phyloP scores from a whole-genome alignment of 306 rosid species.

The Malus orientalis region DNA sequence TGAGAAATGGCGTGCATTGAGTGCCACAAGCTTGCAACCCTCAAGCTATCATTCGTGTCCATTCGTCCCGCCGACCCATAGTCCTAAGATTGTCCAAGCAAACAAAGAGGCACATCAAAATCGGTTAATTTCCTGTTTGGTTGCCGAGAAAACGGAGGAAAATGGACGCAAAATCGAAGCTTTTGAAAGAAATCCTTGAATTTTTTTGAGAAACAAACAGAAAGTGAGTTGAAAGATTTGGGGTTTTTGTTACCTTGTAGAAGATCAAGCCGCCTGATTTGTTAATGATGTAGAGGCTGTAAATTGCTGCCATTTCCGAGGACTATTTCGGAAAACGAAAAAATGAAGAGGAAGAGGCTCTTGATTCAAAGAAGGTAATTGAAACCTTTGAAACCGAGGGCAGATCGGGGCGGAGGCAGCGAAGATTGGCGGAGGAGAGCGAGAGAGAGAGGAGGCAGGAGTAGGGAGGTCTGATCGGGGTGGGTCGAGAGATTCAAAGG shows the following conservation, averaged over 20 bases:
- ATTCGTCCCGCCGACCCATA: constrained; percentile 81
- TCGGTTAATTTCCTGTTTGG: neutral
- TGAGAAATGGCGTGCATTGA: constrained; percentile 99
- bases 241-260: constrained; percentile 49
- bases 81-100: constrained; percentile 32
- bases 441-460: too few relatives aligned
- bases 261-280: constrained; percentile 94
- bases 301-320: constrained; percentile 71
- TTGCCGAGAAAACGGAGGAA: neutral
- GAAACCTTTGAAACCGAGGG: too few relatives aligned
- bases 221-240: too few relatives aligned
- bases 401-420: too few relatives aligned
- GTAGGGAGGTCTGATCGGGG: too few relatives aligned
- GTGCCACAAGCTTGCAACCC: constrained; percentile 98
- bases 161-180: neutral
- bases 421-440: too few relatives aligned
- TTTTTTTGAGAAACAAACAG: too few relatives aligned
- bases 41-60: constrained; percentile 93
- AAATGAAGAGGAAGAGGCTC: neutral
- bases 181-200: too few relatives aligned
- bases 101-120: neutral
- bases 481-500: too few relatives aligned
- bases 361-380: too few relatives aligned
- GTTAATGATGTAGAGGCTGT: constrained; percentile 84
- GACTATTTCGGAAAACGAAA: constrained; percentile 15